Evolutionary conservation across 2,329 filamentous ascomycete species (phyloP), one percentile per base, ranked within the genome.

Genomic region (Curvularia sp.): DNA sequence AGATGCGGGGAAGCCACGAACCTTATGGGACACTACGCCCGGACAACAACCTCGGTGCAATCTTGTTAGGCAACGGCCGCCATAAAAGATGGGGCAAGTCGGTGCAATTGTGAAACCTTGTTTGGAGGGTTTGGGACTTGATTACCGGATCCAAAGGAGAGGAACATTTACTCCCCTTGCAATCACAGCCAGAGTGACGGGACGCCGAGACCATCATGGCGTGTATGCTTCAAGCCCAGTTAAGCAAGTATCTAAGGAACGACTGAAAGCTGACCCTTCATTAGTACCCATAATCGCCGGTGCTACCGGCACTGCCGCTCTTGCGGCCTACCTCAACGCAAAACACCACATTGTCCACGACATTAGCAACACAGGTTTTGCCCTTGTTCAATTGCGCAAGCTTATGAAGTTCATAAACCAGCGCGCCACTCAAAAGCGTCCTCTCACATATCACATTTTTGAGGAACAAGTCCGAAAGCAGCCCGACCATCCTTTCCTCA

Each of bases 391-490:
- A 7, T 20, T 62, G n/a, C 61, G 66, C 54, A 55, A 63, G 9
- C 54, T 61, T 6, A 22, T 70, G 3, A 58, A 66, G 41, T 74
- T 61, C 51, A 49, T 75, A 3, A 54, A 58, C 10, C 52, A 60
- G 7, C 63, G 66, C 12, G 64, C 59, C 2, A 28, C 51, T 2
- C 54, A 58, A 22, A 73, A 73, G 28, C 66, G 67, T 20, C 47
- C 70, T 4, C 61, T 75, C 2, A 69, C 60, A 3, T 76, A 74
- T 58, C 69, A 77, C 42, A 56, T 75, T 31, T 62, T 74, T 30
- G 67, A 75, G 55, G 72, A 76, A 24, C 75, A 76, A n/a, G 73
- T 81, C 42, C 73, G 76, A 24, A 67, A 68, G 5, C 69, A 66
- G 7, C 73, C 71, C 1, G 55, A 75, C 33, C 65, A 72, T 18